phyloP scores from a whole-genome alignment of 75 land plant genomes.

The Sequoiadendron giganteum region DNA sequence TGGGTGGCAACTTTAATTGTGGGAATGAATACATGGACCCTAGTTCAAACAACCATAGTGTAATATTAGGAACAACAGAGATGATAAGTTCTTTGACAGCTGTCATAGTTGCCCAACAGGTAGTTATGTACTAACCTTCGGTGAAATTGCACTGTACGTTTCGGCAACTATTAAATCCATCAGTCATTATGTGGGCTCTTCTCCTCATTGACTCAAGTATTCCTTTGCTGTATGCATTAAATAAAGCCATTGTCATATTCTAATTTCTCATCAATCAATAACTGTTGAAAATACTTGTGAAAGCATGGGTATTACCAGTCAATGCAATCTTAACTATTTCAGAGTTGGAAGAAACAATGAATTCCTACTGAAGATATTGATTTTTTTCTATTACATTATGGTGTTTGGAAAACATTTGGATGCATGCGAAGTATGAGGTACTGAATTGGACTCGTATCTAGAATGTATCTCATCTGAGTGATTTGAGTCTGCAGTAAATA shows the following conservation, averaged over 20 bases:
- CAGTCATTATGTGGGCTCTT: constrained; percentile 92
- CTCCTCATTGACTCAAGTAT: constrained; percentile 77
- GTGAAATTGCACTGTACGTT: constrained; percentile 93
- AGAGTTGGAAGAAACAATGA: neutral
- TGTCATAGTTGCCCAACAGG: neutral
- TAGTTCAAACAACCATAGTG: constrained; percentile 13
- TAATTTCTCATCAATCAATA: neutral
- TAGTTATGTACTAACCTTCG: constrained; percentile 51
- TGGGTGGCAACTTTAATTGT: constrained; percentile 76
- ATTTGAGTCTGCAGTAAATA: too few relatives aligned
- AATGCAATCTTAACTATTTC: neutral
- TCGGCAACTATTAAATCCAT: constrained; percentile 93
- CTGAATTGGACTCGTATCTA: too few relatives aligned
- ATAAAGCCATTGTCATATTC: neutral
- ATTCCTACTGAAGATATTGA: neutral
- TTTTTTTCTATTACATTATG: neutral
- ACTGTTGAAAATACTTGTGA: neutral
- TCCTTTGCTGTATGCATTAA: constrained; percentile 60
- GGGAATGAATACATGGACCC: constrained; percentile 99
- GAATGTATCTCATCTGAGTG: too few relatives aligned
- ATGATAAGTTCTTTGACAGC: neutral
- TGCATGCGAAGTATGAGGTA: too few relatives aligned
- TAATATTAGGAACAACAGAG: neutral
- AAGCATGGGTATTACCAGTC: neutral
- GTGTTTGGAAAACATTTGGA: too few relatives aligned